These are phyloP conservation scores for Malassezia arunalokei DNA, from an alignment of 1,284 basidiomycete genomes.

Conservation along the genomic window DNA sequence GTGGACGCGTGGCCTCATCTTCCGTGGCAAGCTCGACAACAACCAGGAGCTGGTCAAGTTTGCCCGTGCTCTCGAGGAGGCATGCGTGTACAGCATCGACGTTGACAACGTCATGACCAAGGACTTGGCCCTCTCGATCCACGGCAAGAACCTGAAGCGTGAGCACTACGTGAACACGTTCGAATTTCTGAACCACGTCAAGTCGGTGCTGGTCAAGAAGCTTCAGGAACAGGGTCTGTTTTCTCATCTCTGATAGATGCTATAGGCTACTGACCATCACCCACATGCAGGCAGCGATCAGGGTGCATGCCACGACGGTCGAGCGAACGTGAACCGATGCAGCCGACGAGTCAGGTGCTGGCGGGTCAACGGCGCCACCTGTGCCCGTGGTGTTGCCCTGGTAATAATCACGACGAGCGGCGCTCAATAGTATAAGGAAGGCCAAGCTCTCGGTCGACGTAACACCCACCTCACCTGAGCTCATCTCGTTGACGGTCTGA, in stretches of 20 bases:
- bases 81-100: slow-evolving; percentile 82
- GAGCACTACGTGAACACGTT: slow-evolving; percentile 43
- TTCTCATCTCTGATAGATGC: background rate
- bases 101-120: slow-evolving; percentile 76
- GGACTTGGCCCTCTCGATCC: slow-evolving; percentile 85
- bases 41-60: slow-evolving; percentile 67
- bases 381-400: slow-evolving; percentile 9
- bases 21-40: slow-evolving; percentile 81
- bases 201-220: slow-evolving; percentile 28
- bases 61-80: slow-evolving; percentile 70
- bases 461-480: slow-evolving; percentile 21
- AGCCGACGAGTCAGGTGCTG: background rate
- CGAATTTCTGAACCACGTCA: slow-evolving; percentile 41
- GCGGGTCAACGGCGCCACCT: background rate
- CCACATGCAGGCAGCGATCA: no score
- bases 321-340: no score
- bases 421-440: slow-evolving; percentile 32
- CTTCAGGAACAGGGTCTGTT: slow-evolving; percentile 9
- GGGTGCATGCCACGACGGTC: no score
- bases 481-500: slow-evolving; percentile 32
- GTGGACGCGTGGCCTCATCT: slow-evolving; percentile 80
- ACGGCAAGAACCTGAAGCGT: slow-evolving; percentile 58
- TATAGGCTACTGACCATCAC: no score
- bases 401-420: slow-evolving; percentile 34
- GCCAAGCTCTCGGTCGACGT: slow-evolving; percentile 33